These are phyloP conservation scores for Solanum sparsipilum DNA, from an alignment of 257 asterid species.

Conservation along the genomic window DNA sequence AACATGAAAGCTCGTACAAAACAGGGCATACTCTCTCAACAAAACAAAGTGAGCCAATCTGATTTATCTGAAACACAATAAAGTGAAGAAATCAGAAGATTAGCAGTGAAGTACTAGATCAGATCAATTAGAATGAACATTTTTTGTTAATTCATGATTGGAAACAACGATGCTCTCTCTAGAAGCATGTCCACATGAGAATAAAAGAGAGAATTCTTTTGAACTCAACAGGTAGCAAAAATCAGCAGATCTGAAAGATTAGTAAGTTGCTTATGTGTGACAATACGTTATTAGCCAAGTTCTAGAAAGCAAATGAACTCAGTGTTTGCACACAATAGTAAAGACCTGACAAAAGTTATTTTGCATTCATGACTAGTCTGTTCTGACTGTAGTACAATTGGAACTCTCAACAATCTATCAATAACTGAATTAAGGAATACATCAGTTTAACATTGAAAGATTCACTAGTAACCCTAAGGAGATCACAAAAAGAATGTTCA, in stretches of 20 bases:
- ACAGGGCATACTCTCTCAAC: background rate
- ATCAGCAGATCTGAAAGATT: background rate
- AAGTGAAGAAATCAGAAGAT: background rate
- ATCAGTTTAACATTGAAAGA: background rate
- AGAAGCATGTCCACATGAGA: background rate
- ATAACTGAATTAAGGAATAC: background rate
- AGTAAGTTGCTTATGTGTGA: background rate
- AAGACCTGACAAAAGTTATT: background rate
- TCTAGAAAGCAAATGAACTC: background rate
- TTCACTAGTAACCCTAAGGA: background rate
- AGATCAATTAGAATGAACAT: background rate
- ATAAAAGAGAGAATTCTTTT: background rate
- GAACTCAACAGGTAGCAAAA: background rate
- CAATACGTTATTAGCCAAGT: background rate
- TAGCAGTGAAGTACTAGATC: background rate
- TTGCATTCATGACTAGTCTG: background rate
- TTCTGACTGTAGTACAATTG: background rate
- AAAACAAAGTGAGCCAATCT: background rate
- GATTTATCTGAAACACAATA: background rate
- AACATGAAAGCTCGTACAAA: background rate
- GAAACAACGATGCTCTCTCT: background rate
- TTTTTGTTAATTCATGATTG: background rate
- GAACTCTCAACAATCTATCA: background rate
- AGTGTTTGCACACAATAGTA: background rate
- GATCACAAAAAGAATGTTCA: background rate